Evolutionary conservation across 2,329 filamentous ascomycete genomes (phyloP).

Genomic region (Mollisiaceae sp.): DNA sequence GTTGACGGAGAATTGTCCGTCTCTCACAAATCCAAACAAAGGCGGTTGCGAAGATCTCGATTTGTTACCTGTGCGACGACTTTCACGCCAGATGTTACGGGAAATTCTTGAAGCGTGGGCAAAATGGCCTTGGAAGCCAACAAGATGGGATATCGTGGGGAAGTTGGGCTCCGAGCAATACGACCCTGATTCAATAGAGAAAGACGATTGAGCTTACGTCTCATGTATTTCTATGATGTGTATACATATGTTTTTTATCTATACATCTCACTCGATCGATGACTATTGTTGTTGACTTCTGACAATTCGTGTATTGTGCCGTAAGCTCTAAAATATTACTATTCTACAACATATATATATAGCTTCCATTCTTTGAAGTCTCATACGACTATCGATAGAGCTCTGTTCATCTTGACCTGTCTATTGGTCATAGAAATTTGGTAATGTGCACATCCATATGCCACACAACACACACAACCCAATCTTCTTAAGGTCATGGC

Average conservation of each 20-base stretch:
- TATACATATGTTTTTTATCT: background rate
- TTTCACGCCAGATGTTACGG: constrained; percentile 60
- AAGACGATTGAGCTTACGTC: background rate
- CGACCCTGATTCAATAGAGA: background rate
- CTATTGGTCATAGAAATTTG: too few relatives aligned
- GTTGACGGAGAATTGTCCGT: constrained; percentile 54
- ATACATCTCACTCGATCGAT: background rate
- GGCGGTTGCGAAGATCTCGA: constrained; percentile 52
- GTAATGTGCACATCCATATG: too few relatives aligned
- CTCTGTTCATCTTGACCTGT: too few relatives aligned
- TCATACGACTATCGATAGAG: too few relatives aligned
- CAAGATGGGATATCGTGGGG: constrained; percentile 62
- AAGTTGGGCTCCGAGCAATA: constrained; percentile 9
- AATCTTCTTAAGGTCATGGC: too few relatives aligned
- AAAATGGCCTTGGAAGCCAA: constrained; percentile 69
- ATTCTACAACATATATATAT: too few relatives aligned
- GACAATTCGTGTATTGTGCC: too few relatives aligned
- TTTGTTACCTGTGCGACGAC: constrained; percentile 51
- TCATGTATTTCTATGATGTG: background rate
- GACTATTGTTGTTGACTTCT: background rate
- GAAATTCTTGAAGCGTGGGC: constrained; percentile 66
- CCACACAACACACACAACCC: too few relatives aligned
- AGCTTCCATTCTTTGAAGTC: too few relatives aligned
- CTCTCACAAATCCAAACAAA: constrained; percentile 51
- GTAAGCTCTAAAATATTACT: too few relatives aligned